Conservation (phyloP, 1,284 basidiomycete genomes). For the Fomitopsis pinicola region DNA sequence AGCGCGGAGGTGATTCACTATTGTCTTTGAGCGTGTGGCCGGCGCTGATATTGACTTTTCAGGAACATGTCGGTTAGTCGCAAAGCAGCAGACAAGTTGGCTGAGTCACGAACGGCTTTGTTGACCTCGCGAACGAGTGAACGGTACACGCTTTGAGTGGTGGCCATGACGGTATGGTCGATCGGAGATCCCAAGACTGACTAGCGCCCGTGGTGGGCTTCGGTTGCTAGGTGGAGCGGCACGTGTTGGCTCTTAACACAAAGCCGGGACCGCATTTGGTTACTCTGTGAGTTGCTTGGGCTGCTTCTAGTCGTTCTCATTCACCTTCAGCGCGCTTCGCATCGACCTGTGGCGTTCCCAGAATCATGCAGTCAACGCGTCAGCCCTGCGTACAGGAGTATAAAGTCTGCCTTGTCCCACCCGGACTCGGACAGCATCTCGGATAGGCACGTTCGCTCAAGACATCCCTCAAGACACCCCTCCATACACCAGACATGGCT, state of each 20-base stretch:
- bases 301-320: neutral
- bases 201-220: neutral
- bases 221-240: neutral
- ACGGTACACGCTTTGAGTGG: slow-evolving; percentile 30
- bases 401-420: neutral
- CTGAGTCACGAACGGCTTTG: slow-evolving; percentile 31
- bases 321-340: neutral
- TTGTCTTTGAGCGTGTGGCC: slow-evolving; percentile 38
- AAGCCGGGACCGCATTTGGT: neutral
- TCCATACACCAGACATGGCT: neutral
- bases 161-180: neutral
- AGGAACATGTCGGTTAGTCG: slow-evolving; percentile 7
- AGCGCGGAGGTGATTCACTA: slow-evolving; percentile 51
- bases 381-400: neutral
- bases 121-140: slow-evolving; percentile 39
- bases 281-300: neutral
- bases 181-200: neutral
- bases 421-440: neutral
- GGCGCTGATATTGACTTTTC: slow-evolving; percentile 42
- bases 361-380: neutral
- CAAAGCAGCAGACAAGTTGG: neutral
- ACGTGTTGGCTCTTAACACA: neutral
- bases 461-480: neutral
- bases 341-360: neutral
- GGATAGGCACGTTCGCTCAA: neutral